Percentiles rank a stretch among this genome's conserved stretches.
Conservation (phyloP, 306 rosid genomes). For the Glycine latifolia region DNA sequence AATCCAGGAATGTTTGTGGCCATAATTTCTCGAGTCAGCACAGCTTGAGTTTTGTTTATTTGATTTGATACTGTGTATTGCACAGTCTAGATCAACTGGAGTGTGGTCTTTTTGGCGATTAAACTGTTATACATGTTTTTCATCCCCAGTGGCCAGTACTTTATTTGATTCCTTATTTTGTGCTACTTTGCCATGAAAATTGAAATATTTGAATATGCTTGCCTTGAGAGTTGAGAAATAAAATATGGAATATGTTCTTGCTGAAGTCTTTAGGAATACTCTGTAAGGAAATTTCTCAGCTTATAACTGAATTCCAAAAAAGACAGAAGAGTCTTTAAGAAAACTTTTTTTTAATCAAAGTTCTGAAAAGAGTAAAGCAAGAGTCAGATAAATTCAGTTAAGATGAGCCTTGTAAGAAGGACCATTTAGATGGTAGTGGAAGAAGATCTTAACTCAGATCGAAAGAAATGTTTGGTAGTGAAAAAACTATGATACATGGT, state of each 20-base stretch:
- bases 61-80: constrained; percentile 12
- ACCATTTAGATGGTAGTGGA: neutral
- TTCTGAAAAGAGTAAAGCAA: constrained; percentile 13
- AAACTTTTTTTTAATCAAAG: neutral
- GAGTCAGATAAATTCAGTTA: constrained; percentile 12
- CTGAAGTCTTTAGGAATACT: constrained; percentile 3
- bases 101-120: constrained; percentile 38
- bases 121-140: constrained; percentile 23
- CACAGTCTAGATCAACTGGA: constrained; percentile 22
- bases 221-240: constrained; percentile 6
- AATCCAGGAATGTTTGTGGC: constrained; percentile 32
- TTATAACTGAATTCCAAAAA: neutral
- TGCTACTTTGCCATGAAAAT: constrained; percentile 39
- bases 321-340: neutral
- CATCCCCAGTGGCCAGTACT: constrained; percentile 11
- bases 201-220: constrained; percentile 15
- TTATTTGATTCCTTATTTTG: constrained; percentile 19
- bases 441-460: constrained; percentile 9
- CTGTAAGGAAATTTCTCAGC: constrained; percentile 21
- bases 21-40: constrained; percentile 28
- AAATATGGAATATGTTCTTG: constrained; percentile 33
- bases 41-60: constrained; percentile 19
- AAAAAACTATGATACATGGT: neutral
- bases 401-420: neutral
- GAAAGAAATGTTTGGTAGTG: neutral